Evolutionary conservation across 129 eudicot species (phyloP), one percentile per base, ranked within the genome.

Genomic region (Centrapalus pauciflorus): DNA sequence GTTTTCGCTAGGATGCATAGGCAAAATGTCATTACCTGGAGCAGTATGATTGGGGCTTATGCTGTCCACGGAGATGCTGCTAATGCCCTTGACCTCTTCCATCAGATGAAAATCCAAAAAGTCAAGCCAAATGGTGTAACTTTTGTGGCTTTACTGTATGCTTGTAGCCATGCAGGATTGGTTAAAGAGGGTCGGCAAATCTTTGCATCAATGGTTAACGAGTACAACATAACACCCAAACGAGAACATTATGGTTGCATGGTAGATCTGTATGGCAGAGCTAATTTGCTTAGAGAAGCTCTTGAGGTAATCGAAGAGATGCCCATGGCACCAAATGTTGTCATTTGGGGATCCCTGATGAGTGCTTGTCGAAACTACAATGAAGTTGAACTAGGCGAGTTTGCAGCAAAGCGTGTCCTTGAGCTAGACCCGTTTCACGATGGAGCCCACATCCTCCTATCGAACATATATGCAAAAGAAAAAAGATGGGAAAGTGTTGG

Each of bases 121-220:
- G 64, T 82, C 17, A 40, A 76, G 37, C 96, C 94, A 51, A 89
- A 89, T 17, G 83, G 82, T 63, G 66, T 89, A 16, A 89, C 96
- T 1, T 83, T 89, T 58, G 84, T 85, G n/a, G 90, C 82, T 40
- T 80, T 89, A 72, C 70, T 89, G 28, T 83, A 83, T 64, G 93
- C 94, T 20, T 89, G 94, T 72, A 89, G 94, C 78, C 96, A 85
- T 61, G 85, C 79, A 8, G 94, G 96, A 56, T 83, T 89, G 73
- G 85, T 85, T 11, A 73, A 81, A 59, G 87, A 83, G 66, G 94
- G 94, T 45, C 57, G 32, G 26, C 76, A 73, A 37, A 27, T 74
- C 29, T 85, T 89, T 46, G 49, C 76, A 33, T 83, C 85, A 4
- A 85, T 89, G 96, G 79, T 74, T 29, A 61, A 76, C 38, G 85